Evolutionary conservation across 2,329 filamentous ascomycete species (phyloP), one percentile per base, ranked within the genome.

Genomic region (Huntiella omanensis): DNA sequence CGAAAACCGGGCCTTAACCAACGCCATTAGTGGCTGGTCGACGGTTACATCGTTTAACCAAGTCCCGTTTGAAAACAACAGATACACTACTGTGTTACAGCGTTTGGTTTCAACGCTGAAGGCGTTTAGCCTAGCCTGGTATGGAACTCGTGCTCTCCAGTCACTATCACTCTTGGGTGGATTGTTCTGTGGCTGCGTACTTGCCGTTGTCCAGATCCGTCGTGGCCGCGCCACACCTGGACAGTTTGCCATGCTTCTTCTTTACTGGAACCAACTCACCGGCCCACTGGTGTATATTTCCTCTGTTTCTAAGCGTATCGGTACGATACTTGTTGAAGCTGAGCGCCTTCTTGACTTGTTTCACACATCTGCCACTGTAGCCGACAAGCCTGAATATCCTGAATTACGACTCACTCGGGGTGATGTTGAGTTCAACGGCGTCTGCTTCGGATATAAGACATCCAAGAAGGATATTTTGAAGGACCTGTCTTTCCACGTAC

Each of bases 201-300:
- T 76, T 36, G 71, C 71, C 2, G 70, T 76, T 0, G 80, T 76
- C 56, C 77, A 81, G 51, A 77, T 85, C 46, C 76, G 69, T 2
- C 68, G 66, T n/a, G 70, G 69, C 1, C 60, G 69, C 45, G 70
- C 73, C 4, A 72, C 71, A 4, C 65, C 80, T 8, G 80, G 80
- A 47, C 69, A 80, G 52, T 83, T 85, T 53, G 75, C 81, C 47
- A 74, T 77, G 60, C 64, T 85, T 12, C 62, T 84, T 50, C 79
- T 77, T 45, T 85, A 84, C 58, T 83, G 83, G 78, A 70, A 71
- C 13, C 80, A 84, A 55, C 66, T 85, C 34, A 79, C 80, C 39
- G 70, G 72, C 2, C 80, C 80, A 2, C 66, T 85, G 45, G 77
- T 77, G 52, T 83, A 81, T 59, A 83, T 85, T 55, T 69, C 71